Conservation (phyloP, 768 basidiomycete genomes). For the Termitomyces eurrhizus region DNA sequence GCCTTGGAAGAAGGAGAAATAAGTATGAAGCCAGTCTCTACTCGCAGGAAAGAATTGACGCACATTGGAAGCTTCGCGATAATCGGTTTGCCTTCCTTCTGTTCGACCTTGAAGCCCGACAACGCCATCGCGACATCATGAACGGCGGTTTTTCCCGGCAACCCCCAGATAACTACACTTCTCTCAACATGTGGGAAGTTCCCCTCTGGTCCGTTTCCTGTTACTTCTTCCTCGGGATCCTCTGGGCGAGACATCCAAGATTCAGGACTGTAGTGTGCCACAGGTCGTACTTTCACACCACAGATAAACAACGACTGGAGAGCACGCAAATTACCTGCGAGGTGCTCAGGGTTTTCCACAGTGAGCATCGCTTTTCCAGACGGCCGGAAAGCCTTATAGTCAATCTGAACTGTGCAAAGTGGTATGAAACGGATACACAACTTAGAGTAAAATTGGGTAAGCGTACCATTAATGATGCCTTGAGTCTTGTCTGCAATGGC, state of each 20-base stretch:
- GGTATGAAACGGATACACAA: neutral
- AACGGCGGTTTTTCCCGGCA: conserved; percentile 45
- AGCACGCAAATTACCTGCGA: conserved; percentile 34
- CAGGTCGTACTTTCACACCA: conserved; percentile 37
- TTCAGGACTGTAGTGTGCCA: conserved; percentile 20
- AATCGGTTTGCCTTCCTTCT: conserved; percentile 35
- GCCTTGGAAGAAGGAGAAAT: conserved; percentile 21
- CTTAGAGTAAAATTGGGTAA: neutral
- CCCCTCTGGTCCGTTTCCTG: conserved; percentile 49
- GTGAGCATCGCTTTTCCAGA: conserved; percentile 57
- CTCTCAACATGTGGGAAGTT: conserved; percentile 43
- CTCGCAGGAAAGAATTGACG: conserved; percentile 21
- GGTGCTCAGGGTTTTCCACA: conserved; percentile 42
- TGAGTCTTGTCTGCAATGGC: conserved; percentile 6
- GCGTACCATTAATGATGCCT: conserved; percentile 31
- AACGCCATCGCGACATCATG: conserved; percentile 37
- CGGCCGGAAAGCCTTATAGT: conserved; percentile 59
- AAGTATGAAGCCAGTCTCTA: neutral
- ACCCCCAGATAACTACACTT: conserved; percentile 57
- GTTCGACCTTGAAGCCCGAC: conserved; percentile 39
- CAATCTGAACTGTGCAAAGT: conserved; percentile 43
- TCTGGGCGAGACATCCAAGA: neutral
- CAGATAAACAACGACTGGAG: conserved; percentile 44
- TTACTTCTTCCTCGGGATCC: conserved; percentile 15
- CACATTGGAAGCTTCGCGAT: conserved; percentile 50